Base-by-base conservation (phyloP, 805 yeast genomes). In the Zygoascus tannicola region DNA sequence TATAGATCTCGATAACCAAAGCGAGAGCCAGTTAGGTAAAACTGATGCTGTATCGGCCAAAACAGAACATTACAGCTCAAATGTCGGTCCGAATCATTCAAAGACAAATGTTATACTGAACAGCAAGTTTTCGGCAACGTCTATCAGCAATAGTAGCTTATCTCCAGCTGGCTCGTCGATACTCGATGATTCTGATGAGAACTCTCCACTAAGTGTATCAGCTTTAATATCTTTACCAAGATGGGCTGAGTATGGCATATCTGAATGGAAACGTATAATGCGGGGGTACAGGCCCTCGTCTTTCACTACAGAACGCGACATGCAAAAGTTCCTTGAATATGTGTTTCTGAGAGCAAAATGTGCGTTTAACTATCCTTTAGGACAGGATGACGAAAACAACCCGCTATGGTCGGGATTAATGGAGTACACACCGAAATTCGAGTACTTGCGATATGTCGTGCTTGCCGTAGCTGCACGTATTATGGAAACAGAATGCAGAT, bases 231-330 rank as follows among this genome's bases (percentile, higher is more conserved):
- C 42, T 16, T 38, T 48, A 14, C 51, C 51, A 4, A 26, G 35
- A 30, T 45, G 45, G 46, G 43, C 48, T 18, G 49, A 48, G 8
- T 40, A 38, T 15, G 46, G 44, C 8, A 32, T 36, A 20, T 38
- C 36, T 4, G 51, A 48, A 34, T 48, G 51, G 51, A 38, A 21
- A n/a, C 46, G 51, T 14, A 42, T 48, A 32, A 48, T 48, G 51
- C 45, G 36, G 30, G 51, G 49, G 7, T 48, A 48, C 40, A 40
- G 51, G 18, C 51, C 51, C 19, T 36, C 43, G 5, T 48, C 51
- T 14, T 48, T 48, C 41, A 35, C 33, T 22, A 33, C 22, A 15
- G 51, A 48, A 30, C 23, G 20, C 12, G 51, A 48, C 20, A 22
- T 48, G 23, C 46, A 45, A 32, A 38, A 40, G 35, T 48, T 48